Evolutionary conservation across 1,284 basidiomycete genomes (phyloP).

Genomic region (Marasmius fiardii): DNA sequence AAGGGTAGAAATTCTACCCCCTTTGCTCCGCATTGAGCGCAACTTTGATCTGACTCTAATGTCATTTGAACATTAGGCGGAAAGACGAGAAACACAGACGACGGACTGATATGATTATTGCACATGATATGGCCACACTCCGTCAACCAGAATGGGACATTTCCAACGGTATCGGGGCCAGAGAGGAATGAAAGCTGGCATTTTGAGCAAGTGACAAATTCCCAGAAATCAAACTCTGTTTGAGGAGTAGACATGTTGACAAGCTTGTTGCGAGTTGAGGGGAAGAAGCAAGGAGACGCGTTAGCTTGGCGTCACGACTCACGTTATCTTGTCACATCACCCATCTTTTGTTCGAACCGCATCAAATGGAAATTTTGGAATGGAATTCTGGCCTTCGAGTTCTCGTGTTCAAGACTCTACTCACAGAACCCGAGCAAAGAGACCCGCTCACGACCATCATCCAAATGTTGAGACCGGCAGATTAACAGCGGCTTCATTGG

Average conservation of each 20-base stretch:
- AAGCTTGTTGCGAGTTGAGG: constrained; percentile 29
- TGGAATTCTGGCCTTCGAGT: constrained; percentile 66
- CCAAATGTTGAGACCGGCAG: constrained; percentile 55
- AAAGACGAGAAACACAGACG: neutral
- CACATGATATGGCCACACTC: constrained; percentile 82
- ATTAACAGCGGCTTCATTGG: constrained; percentile 49
- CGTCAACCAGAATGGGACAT: constrained; percentile 79
- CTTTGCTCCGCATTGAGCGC: constrained; percentile 57
- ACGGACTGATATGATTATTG: constrained; percentile 77
- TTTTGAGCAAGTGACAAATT: constrained; percentile 65
- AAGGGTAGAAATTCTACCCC: constrained; percentile 68
- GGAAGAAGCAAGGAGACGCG: neutral
- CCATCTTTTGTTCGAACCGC: neutral
- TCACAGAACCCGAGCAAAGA: constrained; percentile 25
- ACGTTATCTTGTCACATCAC: neutral
- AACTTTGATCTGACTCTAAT: constrained; percentile 67
- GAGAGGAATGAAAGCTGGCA: constrained; percentile 64
- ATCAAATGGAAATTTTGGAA: constrained; percentile 46
- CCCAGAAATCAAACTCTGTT: constrained; percentile 67
- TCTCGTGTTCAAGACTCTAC: constrained; percentile 23
- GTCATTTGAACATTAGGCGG: neutral
- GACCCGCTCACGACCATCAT: constrained; percentile 33
- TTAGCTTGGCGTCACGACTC: neutral
- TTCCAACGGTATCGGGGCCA: constrained; percentile 36
- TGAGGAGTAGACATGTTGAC: constrained; percentile 24